Evolutionary conservation across 495 filamentous ascomycete genomes (phyloP), one percentile per base, ranked within the genome.

Genomic region (Aspergillus conjunctus): DNA sequence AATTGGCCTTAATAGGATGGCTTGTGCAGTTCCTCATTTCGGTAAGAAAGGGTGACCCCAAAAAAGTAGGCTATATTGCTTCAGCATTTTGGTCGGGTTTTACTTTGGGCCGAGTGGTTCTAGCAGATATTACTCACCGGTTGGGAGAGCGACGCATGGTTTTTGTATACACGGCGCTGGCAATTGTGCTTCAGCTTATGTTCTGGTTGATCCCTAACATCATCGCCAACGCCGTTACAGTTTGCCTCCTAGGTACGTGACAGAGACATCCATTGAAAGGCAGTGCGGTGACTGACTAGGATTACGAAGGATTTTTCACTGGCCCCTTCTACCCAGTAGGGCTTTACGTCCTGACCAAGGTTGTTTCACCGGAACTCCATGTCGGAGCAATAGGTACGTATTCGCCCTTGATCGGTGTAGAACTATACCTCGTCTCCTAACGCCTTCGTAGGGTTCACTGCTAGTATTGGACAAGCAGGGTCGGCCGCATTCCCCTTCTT

Each of bases 1-100:
- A 32, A 51, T 44, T 17, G n/a, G 46, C 32, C 15, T 53, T 12
- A n/a, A 56, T 62, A 66, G 84, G 87, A 17, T 91, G 88, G 89
- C 82, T 89, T 14, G 87, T 89, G 37, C 85, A 85, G 7, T 89
- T 88, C 71, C 68, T 90, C 39, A 84, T 89, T 66, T 78, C 73
- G 8, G 76, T 81, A 39, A 83, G 88, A 32, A 67, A 79, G 62
- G 87, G 87, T 3, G 70, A 85, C 58, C 83, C 85, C 4, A 70
- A 77, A n/a, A 70, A 79, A 12, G 85, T 89, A 5, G 88, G 88
- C n/a, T 90, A 89, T 64, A 85, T 90, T 5, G 88, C 87, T 4
- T 79, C 87, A 4, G 87, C 85, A 4, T 92, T 90, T 70, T 91
- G 88, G 89, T 84, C 71, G 7, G 88, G 88, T 21, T 86, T 92